A percentile compares a stretch with the other conserved stretches of the same genome.
Conservation (phyloP, 805 yeast genomes). For the Metschnikowia santaceciliae region DNA sequence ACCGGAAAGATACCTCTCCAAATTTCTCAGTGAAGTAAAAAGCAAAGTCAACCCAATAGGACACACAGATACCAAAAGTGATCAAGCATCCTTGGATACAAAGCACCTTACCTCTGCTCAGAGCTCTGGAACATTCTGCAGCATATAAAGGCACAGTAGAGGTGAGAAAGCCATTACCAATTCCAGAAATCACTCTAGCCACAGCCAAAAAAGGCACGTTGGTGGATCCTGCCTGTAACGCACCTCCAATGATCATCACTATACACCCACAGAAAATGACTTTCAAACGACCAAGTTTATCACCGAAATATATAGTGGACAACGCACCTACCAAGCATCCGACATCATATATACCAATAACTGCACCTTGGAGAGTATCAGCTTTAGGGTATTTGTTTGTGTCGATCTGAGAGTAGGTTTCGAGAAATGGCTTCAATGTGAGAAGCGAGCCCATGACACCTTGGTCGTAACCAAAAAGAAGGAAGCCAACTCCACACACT, state of each 20-base stretch:
- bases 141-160: slow-evolving; percentile 37
- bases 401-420: slow-evolving; percentile 19
- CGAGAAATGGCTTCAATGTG: slow-evolving; percentile 18
- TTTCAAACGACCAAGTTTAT: slow-evolving; percentile 20
- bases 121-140: slow-evolving; percentile 34
- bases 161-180: slow-evolving; percentile 34
- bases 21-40: slow-evolving; percentile 25
- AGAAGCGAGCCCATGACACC: slow-evolving; percentile 36
- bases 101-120: slow-evolving; percentile 27
- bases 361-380: slow-evolving; percentile 21
- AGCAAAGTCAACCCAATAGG: slow-evolving; percentile 36
- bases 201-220: slow-evolving; percentile 26
- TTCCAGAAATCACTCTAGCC: slow-evolving; percentile 31
- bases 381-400: slow-evolving; percentile 9
- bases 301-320: slow-evolving; percentile 21
- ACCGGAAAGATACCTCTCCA: slow-evolving; percentile 28
- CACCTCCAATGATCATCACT: slow-evolving; percentile 23
- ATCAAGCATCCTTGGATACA: slow-evolving; percentile 30
- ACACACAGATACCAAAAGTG: slow-evolving; percentile 27
- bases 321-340: slow-evolving; percentile 22
- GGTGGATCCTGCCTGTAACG: slow-evolving; percentile 21
- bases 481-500: slow-evolving; percentile 21
- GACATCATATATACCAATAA: slow-evolving; percentile 21
- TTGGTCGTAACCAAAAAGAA: slow-evolving; percentile 40
- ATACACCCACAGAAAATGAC: slow-evolving; percentile 19